These are phyloP conservation scores for Tulasnella calospora DNA, from an alignment of 768 basidiomycete genomes.

Conservation along the genomic window DNA sequence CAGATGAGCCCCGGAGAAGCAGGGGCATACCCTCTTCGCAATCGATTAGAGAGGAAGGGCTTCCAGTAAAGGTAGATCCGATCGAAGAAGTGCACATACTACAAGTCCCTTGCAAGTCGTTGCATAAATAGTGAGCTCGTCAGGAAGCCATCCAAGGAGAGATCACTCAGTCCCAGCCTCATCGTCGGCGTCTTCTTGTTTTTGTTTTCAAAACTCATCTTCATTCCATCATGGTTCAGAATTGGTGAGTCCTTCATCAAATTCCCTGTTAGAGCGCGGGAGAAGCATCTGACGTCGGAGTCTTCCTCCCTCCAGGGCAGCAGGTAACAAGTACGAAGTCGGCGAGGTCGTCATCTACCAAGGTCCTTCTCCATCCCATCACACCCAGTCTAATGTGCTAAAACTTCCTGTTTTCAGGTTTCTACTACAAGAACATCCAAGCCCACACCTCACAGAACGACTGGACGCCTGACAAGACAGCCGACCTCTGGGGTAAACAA, in stretches of 20 bases:
- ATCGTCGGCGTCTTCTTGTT: neutral
- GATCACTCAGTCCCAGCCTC: neutral
- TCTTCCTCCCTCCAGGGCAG: constrained; percentile 2
- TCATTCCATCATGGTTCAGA: neutral
- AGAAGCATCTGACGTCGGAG: neutral
- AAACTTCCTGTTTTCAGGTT: neutral
- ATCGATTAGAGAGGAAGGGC: neutral
- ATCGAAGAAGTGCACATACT: neutral
- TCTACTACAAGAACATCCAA: constrained; percentile 23
- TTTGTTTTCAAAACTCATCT: neutral
- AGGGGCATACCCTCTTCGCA: neutral
- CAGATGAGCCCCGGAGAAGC: neutral
- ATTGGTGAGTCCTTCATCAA: neutral
- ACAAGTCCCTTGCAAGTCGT: neutral
- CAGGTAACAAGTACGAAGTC: constrained; percentile 14
- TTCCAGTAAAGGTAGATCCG: neutral
- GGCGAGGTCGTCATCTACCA: constrained; percentile 18
- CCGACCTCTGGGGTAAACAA: constrained; percentile 10
- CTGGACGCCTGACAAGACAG: constrained; percentile 9
- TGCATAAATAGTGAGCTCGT: neutral
- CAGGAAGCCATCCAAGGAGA: neutral
- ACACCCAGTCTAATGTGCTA: neutral
- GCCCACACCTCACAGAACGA: constrained; percentile 14
- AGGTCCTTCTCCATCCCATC: neutral
- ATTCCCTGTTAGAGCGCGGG: neutral